phyloP scores from a whole-genome alignment of 2,329 filamentous ascomycete genomes.

The Decorospora gaudefroyi region DNA sequence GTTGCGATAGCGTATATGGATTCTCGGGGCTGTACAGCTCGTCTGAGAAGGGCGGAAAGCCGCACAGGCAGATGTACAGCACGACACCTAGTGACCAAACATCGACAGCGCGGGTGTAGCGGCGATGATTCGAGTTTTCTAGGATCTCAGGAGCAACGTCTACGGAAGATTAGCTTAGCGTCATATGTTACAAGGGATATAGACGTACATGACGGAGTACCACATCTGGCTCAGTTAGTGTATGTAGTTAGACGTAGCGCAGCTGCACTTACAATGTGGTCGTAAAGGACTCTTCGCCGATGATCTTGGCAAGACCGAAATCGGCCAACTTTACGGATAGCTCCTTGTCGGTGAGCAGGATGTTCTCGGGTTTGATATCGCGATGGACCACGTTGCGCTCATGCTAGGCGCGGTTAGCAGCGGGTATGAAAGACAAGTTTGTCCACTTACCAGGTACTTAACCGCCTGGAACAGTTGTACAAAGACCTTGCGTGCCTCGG shows the following conservation, averaged over 20 bases:
- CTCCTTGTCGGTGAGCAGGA: constrained; percentile 82
- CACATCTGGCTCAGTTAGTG: constrained; percentile 60
- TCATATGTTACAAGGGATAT: background rate
- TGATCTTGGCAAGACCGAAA: constrained; percentile 97
- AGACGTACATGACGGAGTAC: constrained; percentile 78
- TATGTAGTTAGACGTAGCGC: background rate
- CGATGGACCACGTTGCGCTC: constrained; percentile 96
- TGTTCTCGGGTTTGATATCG: constrained; percentile 98
- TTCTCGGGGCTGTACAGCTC: constrained; percentile 81
- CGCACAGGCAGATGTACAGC: constrained; percentile 94
- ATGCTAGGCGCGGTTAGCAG: constrained; percentile 64
- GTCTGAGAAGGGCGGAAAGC: constrained; percentile 95
- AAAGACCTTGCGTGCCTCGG: constrained; percentile 84
- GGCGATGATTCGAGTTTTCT: constrained; percentile 76
- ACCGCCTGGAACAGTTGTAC: constrained; percentile 89
- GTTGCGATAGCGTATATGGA: constrained; percentile 83
- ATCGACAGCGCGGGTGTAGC: constrained; percentile 94
- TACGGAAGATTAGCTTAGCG: constrained; percentile 35
- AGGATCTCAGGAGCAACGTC: constrained; percentile 95
- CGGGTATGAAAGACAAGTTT: background rate
- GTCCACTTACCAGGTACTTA: constrained; percentile 80
- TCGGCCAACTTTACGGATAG: constrained; percentile 90
- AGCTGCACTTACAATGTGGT: constrained; percentile 71
- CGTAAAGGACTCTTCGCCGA: constrained; percentile 97
- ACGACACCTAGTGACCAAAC: constrained; percentile 98